Evolutionary conservation across 768 basidiomycete genomes (phyloP).

Genomic region (Lepiota venenata): DNA sequence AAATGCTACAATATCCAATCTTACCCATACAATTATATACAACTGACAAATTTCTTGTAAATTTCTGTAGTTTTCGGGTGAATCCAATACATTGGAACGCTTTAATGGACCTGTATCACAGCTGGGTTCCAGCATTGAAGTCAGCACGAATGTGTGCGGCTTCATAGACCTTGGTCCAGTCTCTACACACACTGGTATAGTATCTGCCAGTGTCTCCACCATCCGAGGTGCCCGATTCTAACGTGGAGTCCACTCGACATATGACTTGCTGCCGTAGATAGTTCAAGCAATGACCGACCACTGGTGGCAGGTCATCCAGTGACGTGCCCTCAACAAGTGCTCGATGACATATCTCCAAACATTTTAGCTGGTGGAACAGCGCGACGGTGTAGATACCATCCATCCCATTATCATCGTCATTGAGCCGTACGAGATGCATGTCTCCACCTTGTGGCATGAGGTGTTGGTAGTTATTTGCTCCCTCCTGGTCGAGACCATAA

Average conservation of each 20-base stretch:
- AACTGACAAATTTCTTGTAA: too few species aligned
- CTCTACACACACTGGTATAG: slow-evolving; percentile 14
- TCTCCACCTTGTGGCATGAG: neutral
- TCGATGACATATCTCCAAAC: slow-evolving; percentile 12
- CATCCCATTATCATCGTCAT: neutral
- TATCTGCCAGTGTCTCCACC: slow-evolving; percentile 5
- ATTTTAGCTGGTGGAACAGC: slow-evolving; percentile 16
- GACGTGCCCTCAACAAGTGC: too few species aligned
- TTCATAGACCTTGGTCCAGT: slow-evolving; percentile 17
- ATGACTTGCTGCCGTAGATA: slow-evolving; percentile 27
- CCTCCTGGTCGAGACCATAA: neutral
- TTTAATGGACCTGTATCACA: too few species aligned
- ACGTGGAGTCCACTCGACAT: slow-evolving; percentile 21
- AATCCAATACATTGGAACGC: too few species aligned
- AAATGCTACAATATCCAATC: too few species aligned
- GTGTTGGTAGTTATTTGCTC: neutral
- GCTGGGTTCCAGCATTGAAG: too few species aligned
- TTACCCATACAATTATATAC: too few species aligned
- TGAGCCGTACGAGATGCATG: neutral
- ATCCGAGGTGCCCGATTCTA: slow-evolving; percentile 13
- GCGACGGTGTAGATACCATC: neutral
- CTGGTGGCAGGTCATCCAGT: slow-evolving; percentile 10
- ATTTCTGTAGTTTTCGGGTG: too few species aligned
- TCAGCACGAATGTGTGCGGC: too few species aligned
- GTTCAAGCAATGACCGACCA: slow-evolving; percentile 23